These are phyloP conservation scores for Actinomortierella ambigua DNA, from an alignment of 371 early-diverging fungal species.

Conservation along the genomic window DNA sequence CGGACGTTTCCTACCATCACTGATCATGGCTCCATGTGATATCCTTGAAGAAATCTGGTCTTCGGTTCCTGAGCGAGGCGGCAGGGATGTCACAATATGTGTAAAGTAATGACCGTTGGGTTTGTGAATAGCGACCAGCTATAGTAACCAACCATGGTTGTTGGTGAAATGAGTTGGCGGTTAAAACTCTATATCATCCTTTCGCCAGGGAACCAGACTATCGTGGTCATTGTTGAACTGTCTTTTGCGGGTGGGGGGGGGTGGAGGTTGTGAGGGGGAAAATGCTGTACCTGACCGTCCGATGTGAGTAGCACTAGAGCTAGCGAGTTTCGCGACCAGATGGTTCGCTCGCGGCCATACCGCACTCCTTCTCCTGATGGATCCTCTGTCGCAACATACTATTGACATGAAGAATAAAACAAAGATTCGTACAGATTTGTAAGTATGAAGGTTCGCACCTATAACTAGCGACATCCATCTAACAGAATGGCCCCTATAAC, in stretches of 20 bases:
- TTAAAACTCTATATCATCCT: no score
- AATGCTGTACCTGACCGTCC: constrained; percentile 26
- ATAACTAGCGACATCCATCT: no score
- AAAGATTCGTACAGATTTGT: no score
- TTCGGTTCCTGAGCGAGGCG: constrained; percentile 18
- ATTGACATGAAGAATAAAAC: background rate
- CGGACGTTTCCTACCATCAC: constrained; percentile 18
- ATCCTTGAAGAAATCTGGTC: constrained; percentile 32
- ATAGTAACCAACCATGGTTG: background rate
- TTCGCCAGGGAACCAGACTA: no score
- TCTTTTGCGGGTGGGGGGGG: no score
- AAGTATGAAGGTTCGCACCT: no score
- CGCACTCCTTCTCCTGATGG: constrained; percentile 8
- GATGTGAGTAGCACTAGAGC: constrained; percentile 28
- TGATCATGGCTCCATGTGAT: constrained; percentile 44
- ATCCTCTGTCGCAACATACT: constrained; percentile 39
- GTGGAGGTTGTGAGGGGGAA: no score
- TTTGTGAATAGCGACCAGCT: constrained; percentile 29
- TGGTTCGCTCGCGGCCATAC: constrained; percentile 34
- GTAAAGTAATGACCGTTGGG: constrained; percentile 31
- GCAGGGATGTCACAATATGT: constrained; percentile 24
- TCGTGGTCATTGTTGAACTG: no score
- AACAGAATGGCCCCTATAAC: no score
- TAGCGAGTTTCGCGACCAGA: constrained; percentile 23
- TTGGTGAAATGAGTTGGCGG: no score